Base-by-base conservation (phyloP, 2,329 filamentous ascomycete genomes). In the Apiospora hydei region DNA sequence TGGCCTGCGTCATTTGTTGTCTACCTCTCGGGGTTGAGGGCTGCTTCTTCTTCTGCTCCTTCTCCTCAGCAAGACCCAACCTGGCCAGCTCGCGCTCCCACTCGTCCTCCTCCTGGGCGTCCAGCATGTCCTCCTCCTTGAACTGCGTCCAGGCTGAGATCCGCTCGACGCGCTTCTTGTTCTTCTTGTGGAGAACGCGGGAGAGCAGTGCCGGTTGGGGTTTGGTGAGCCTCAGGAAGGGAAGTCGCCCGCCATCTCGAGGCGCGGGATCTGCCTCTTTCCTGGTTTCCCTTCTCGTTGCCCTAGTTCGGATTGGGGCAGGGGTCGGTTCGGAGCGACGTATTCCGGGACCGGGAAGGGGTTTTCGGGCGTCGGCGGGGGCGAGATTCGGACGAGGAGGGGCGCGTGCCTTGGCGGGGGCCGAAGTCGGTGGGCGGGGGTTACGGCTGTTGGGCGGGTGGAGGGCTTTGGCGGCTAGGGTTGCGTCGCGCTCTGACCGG, bases 151-250 rank as follows among this genome's bases (percentile, higher is more conserved):
- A 76, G 21, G 77, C 77, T 67, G 82, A 72, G 16, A 87, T 79
- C 21, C 85, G 81, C 64, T 79, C 78, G 61, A 85, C 81, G n/a
- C 86, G 86, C 51, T 82, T 78, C 4, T 78, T 73, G 24, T 87
- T 80, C 76, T 88, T 89, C 69, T 88, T 83, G 13, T 85, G 83
- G 2, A 95, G 77, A 21, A 91, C 85, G 11, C 87, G 82, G n/a
- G 85, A 88, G 26, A 95, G 81, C n/a, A 82, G 81, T 0, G 79
- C 78, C 2, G 91, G 87, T 79, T 95, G 91, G 5, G 91, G 90
- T 79, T 92, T 93, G 74, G 84, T 86, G 64, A 92, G 81, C 47
- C 93, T 89, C 41, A 96, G 80, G 77, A 95, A 92, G 0, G 89
- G 34, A 91, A 81, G 38, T 85, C 86, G 53, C 85, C 84, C 2